Base-by-base conservation (phyloP, 1,284 basidiomycete species). In the Heterobasidion annosum region DNA sequence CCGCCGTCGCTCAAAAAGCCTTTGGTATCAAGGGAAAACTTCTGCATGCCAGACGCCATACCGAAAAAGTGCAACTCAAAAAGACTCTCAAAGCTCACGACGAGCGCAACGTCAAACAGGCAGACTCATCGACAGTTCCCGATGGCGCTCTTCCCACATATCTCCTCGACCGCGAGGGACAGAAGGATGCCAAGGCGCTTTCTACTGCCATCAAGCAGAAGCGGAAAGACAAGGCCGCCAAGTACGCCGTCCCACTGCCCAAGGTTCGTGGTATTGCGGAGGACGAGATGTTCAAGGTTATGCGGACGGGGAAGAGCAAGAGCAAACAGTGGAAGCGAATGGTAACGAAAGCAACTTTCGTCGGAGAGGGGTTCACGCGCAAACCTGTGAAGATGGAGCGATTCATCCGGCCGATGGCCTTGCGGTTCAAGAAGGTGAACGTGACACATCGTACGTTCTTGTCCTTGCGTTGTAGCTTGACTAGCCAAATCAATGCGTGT, bases 361-460 rank as follows among this genome's bases (percentile, higher is more conserved):
- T 99, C 46, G 96, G 96, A 9, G 95, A 98, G 71, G 89, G 93
- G 42, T 99, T 99, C 70, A 99, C 97, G 13, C 80, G 97, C 60
- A 99, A 99, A 71, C 97, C 97, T 0, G 95, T 98, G 56, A 99
- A 99, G 77, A 91, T 99, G 83, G 97, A 99, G 75, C 81, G 97
- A 49, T 99, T 99, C 70, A 87, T 99, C 56, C 81, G 97, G 57
- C 97, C 97, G 8, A 98, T 97, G 90, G 97, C 93, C 42, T 72
- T 99, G 64, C 87, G 97, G 54, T 95, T 93, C 75, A 98, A 95
- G 74, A 98, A 98, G 73, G 97, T 94, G 2, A 98, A 99, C 65
- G 94, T 99, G 16, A 99, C 97, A 9, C 97, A 99, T 78, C 96
- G 93, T 96, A 67, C 67, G 91, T 76, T 10, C 34, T 40, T 12